Conservation (phyloP, 805 yeast genomes). For the Kodamaea kaohsiungensis region DNA sequence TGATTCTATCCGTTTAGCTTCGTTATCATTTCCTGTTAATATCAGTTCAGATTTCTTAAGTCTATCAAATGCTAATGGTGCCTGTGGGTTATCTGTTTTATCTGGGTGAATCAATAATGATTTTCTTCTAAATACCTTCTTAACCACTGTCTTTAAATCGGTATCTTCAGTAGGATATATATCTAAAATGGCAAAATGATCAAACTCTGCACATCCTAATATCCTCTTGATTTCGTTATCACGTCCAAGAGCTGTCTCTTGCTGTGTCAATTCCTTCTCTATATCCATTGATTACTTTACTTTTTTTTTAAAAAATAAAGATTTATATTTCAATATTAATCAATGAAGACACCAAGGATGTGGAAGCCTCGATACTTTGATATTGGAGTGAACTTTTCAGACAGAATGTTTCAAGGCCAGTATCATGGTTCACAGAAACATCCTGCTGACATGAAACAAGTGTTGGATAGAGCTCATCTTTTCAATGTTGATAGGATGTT, state of each 20-base stretch:
- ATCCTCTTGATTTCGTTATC: constrained; percentile 60
- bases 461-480: constrained; percentile 64
- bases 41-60: constrained; percentile 54
- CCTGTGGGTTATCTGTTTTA: constrained; percentile 53
- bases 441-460: constrained; percentile 60
- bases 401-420: constrained; percentile 79
- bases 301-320: background rate
- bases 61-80: constrained; percentile 63
- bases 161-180: constrained; percentile 27
- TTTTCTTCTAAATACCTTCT: constrained; percentile 53
- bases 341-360: constrained; percentile 1
- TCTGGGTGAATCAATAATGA: constrained; percentile 73
- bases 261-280: constrained; percentile 10
- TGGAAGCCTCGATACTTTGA: constrained; percentile 48
- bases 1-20: constrained; percentile 25
- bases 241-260: constrained; percentile 31
- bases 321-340: background rate
- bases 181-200: constrained; percentile 57
- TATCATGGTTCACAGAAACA: constrained; percentile 73
- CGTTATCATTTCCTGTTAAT: constrained; percentile 17
- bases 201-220: constrained; percentile 47
- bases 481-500: constrained; percentile 69
- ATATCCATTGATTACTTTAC: background rate
- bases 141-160: constrained; percentile 35
- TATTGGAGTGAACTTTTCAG: constrained; percentile 76